These are phyloP conservation scores for Neostapfia colusana DNA, from an alignment of 176 grass and related monocot genomes.

Conservation along the genomic window DNA sequence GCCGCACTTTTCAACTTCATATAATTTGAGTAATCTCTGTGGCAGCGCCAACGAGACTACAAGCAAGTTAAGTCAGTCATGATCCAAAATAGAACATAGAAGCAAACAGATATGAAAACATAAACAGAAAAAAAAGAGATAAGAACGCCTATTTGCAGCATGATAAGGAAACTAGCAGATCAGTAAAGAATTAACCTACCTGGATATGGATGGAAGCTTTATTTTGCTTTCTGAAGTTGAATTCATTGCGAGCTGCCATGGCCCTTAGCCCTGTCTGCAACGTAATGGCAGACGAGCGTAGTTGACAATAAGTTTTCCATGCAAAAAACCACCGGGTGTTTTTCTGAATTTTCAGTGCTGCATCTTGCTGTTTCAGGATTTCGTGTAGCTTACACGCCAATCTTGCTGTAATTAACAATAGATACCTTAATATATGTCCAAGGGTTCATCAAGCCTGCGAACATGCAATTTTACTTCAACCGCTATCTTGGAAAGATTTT, in stretches of 20 bases:
- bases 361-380: constrained; percentile 69
- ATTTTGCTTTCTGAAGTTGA: constrained; percentile 68
- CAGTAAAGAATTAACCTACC: constrained; percentile 46
- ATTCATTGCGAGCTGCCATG: constrained; percentile 65
- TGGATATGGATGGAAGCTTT: constrained; percentile 79
- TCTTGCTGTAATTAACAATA: constrained; percentile 62
- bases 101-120: constrained; percentile 12
- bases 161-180: constrained; percentile 30
- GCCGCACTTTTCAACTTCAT: constrained; percentile 57
- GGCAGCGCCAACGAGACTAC: constrained; percentile 70
- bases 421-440: constrained; percentile 41
- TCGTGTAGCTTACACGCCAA: constrained; percentile 67
- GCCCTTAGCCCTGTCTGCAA: constrained; percentile 75
- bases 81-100: constrained; percentile 28
- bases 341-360: constrained; percentile 90
- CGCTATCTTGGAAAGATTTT: constrained; percentile 25
- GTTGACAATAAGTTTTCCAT: constrained; percentile 64
- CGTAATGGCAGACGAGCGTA: constrained; percentile 55
- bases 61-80: constrained; percentile 18
- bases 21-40: constrained; percentile 65
- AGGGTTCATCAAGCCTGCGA: constrained; percentile 9
- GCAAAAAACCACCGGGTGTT: constrained; percentile 64
- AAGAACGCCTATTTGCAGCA: constrained; percentile 25
- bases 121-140: constrained; percentile 16
- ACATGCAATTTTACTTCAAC: constrained; percentile 12